Evolutionary conservation across 1,139 yeast genomes (phyloP), one percentile per base, ranked within the genome.

Genomic region (Suhomyces guaymorum): DNA sequence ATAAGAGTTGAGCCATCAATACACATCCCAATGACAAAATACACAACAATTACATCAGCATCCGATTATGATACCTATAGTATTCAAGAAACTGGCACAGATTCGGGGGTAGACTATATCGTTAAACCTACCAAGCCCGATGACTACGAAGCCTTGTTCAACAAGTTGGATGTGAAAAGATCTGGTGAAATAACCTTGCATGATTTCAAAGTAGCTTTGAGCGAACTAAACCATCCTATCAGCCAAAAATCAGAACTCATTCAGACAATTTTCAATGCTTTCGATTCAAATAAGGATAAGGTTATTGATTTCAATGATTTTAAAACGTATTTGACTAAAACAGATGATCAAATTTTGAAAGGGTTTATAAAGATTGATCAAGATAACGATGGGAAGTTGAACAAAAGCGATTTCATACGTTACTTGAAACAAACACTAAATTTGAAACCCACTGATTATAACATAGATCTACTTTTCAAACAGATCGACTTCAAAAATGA

Each of bases 301-400:
- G 61, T 67, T 7, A 70, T 82, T 16, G 83, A 80, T 50, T 77
- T 72, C 41, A 63, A 66, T 17, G 88, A 82, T 52, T 84, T 85
- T 52, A 73, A 76, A 44, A 58, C 62, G 24, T 85, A 82, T 54
- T 73, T 83, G 22, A 57, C 66, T 4, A 66, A 69, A 14, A 84
- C 92, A 1, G 94, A 85, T 49, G 67, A 66, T 23, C 92, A 86
- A 54, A 81, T 89, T 38, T 70, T 75, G 35, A 66, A 61, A 30
- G 92, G 96, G 0, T 89, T 89, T 55, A 66, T 70, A 35, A 73
- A 70, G 40, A 73, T 89, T 26, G 97, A 89, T 57, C 66, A 66
- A 35, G 90, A 88, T 52, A 66, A 80, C 34, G 95, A 87, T 54
- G 96, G 97, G 1, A 73, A 61, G 41, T 70, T 89, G 24, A 78